Evolutionary conservation across 179 eudicot species (phyloP).

Genomic region (Camellia oleifera): DNA sequence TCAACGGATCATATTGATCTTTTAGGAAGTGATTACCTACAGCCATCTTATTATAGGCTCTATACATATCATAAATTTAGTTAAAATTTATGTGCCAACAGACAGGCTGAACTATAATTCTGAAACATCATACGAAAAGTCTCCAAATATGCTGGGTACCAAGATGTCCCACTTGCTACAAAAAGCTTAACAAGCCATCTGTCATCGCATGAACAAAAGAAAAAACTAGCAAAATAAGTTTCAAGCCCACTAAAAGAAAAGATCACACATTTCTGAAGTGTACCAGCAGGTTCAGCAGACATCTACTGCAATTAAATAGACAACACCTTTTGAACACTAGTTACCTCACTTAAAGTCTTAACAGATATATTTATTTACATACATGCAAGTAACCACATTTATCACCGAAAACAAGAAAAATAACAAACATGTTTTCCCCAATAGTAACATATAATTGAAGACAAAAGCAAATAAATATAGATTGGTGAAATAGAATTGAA

Average conservation of each 20-base stretch:
- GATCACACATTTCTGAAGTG: not conserved
- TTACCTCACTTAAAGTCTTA: not conserved
- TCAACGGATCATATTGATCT: no score
- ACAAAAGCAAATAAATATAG: not conserved
- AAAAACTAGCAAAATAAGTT: slow-evolving; percentile 5
- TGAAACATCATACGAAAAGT: no score
- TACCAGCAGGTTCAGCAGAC: no score
- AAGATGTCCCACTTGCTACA: no score
- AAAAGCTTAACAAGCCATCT: not conserved
- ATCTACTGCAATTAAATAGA: not conserved
- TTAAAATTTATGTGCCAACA: no score
- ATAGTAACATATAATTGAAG: not conserved
- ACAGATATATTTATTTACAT: not conserved
- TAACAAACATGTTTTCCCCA: not conserved
- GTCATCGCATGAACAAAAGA: not conserved
- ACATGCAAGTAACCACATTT: no score
- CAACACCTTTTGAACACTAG: not conserved
- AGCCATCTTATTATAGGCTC: no score
- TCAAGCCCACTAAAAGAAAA: not conserved
- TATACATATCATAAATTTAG: no score
- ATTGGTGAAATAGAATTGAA: not conserved
- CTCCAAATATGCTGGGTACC: no score
- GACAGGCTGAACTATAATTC: no score
- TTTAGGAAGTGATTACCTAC: no score
- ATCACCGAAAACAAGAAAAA: not conserved